These are phyloP conservation scores for Smithsoniella earleae DNA, from an alignment of 163 green algal genomes.

Conservation along the genomic window DNA sequence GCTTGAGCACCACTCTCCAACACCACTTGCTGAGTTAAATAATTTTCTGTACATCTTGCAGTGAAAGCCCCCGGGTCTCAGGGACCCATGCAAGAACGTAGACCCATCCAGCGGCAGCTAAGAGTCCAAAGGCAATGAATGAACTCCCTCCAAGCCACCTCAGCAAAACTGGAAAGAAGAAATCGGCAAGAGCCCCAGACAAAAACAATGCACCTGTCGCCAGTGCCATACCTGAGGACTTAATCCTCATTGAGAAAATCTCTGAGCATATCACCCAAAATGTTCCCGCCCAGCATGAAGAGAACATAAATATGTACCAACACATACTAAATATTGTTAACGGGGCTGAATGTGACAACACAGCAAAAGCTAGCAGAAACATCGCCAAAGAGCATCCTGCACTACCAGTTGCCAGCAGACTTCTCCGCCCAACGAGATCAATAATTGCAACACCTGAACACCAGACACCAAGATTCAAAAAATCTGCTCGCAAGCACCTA, in stretches of 20 bases:
- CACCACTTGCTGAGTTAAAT: too few species aligned
- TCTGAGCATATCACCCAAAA: constrained; percentile 79
- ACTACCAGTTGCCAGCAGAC: constrained; percentile 63
- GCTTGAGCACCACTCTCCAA: too few species aligned
- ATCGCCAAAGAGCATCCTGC: constrained; percentile 41
- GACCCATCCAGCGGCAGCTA: constrained; percentile 37
- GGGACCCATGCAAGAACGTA: constrained; percentile 49
- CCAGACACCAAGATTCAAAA: too few species aligned
- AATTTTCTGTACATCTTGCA: constrained; percentile 53
- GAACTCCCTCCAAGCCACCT: neutral
- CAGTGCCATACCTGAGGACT: constrained; percentile 54
- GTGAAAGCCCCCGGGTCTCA: constrained; percentile 55
- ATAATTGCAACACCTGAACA: constrained; percentile 55
- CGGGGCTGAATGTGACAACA: constrained; percentile 17
- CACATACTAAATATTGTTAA: constrained; percentile 34
- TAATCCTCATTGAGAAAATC: constrained; percentile 74
- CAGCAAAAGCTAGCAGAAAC: constrained; percentile 4
- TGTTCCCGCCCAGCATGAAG: constrained; percentile 60
- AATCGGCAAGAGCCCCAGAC: constrained; percentile 35
- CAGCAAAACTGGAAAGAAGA: constrained; percentile 54
- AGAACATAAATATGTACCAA: constrained; percentile 46
- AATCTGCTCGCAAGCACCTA: too few species aligned
- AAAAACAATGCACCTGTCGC: constrained; percentile 63
- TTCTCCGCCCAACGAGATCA: constrained; percentile 61
- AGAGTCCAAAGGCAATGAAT: constrained; percentile 42